phyloP scores from a whole-genome alignment of 345 rosid species.

The Moringa oleifera region DNA sequence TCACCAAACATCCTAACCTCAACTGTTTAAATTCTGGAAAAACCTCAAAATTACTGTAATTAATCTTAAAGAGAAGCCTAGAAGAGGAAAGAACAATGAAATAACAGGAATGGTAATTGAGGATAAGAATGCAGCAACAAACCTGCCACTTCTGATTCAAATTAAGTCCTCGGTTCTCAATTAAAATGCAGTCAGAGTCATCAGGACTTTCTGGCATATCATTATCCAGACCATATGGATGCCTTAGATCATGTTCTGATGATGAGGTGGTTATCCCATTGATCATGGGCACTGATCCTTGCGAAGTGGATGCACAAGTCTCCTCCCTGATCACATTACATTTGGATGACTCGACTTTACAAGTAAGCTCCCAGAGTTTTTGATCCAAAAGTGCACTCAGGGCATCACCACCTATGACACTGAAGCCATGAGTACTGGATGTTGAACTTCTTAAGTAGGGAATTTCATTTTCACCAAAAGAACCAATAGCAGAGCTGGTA shows the following conservation, averaged over 20 bases:
- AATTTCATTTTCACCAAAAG: conserved; percentile 17
- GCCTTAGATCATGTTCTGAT: conserved; percentile 23
- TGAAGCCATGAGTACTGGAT: conserved; percentile 31
- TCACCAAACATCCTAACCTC: not conserved
- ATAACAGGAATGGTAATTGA: conserved; percentile 2
- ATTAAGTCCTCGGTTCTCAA: conserved; percentile 12
- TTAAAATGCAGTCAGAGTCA: conserved; percentile 36
- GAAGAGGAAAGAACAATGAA: conserved; percentile 1
- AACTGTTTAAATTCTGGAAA: not conserved
- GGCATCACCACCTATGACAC: conserved; percentile 45
- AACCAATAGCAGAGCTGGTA: conserved; percentile 17
- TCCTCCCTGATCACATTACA: conserved; percentile 41
- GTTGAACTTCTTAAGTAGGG: conserved; percentile 23
- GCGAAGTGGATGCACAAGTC: conserved; percentile 28
- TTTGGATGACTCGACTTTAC: conserved; percentile 51
- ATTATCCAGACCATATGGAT: conserved; percentile 29
- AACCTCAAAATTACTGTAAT: not conserved
- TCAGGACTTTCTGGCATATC: conserved; percentile 23
- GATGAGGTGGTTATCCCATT: conserved; percentile 24
- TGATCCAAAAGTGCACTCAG: conserved; percentile 66
- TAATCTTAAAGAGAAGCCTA: conserved; percentile 12
- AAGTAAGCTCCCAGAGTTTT: conserved; percentile 63
- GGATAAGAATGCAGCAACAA: conserved; percentile 12
- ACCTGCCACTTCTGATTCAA: conserved; percentile 54
- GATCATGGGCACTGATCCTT: conserved; percentile 25